These are phyloP conservation scores for Grosmannia huntii DNA, from an alignment of 2,329 filamentous ascomycete species.

Conservation along the genomic window DNA sequence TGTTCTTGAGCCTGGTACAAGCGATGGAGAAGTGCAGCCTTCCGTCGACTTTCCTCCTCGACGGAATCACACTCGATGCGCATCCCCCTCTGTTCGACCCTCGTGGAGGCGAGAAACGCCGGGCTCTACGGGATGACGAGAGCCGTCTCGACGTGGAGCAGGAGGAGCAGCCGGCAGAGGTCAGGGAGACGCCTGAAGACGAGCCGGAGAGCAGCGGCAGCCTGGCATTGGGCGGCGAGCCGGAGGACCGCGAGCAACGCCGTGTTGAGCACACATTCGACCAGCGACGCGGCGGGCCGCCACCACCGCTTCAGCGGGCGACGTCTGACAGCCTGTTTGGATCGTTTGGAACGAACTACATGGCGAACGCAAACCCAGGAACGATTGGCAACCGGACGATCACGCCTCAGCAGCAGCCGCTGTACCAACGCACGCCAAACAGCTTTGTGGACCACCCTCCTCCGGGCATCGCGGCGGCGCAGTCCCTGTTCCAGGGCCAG, in stretches of 20 bases:
- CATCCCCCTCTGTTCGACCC: slow-evolving; percentile 74
- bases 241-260: slow-evolving; percentile 59
- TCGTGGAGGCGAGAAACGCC: slow-evolving; percentile 69
- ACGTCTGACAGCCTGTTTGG: slow-evolving; percentile 41
- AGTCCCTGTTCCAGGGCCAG: slow-evolving; percentile 40
- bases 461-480: slow-evolving; percentile 10
- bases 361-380: slow-evolving; percentile 25
- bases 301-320: slow-evolving; percentile 63
- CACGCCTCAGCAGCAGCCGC: slow-evolving; percentile 19
- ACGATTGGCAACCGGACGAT: slow-evolving; percentile 13
- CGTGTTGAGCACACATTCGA: slow-evolving; percentile 39
- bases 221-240: slow-evolving; percentile 81
- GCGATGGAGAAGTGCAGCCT: slow-evolving; percentile 25
- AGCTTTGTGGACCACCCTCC: slow-evolving; percentile 40
- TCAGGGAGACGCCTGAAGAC: slow-evolving; percentile 47
- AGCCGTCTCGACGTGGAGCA: slow-evolving; percentile 32
- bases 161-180: slow-evolving; percentile 31
- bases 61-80: slow-evolving; percentile 15
- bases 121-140: slow-evolving; percentile 63
- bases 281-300: slow-evolving; percentile 53
- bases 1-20: slow-evolving; percentile 24
- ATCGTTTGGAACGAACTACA: slow-evolving; percentile 34
- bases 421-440: slow-evolving; percentile 51
- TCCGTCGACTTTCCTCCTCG: slow-evolving; percentile 14
- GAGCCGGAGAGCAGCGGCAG: slow-evolving; percentile 72